Percentiles rank a stretch among this genome's conserved stretches.
phyloP scores from a whole-genome alignment of 257 asterid genomes.

The Primulina huaijiensis region DNA sequence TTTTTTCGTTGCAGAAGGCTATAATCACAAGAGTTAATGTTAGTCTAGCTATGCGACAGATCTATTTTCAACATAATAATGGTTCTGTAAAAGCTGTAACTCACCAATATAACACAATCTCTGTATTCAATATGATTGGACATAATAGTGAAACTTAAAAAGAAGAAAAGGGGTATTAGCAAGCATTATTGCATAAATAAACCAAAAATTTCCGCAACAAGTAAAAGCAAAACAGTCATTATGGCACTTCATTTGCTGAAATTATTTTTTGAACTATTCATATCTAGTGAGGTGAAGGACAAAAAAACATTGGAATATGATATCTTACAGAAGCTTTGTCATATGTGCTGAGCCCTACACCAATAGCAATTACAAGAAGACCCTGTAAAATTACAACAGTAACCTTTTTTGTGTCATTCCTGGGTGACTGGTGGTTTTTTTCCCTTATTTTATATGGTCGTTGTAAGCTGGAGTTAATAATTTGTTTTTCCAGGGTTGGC shows the following conservation, averaged over 20 bases:
- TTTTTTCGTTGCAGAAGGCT: slow-evolving; percentile 75
- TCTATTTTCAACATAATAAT: neutral
- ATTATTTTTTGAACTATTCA: neutral
- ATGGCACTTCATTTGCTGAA: neutral
- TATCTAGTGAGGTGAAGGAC: neutral
- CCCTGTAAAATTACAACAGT: slow-evolving; percentile 38
- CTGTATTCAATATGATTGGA: slow-evolving; percentile 95
- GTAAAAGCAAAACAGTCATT: neutral
- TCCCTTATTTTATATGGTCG: neutral
- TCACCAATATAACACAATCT: slow-evolving; percentile 84
- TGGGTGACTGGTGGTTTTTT: neutral
- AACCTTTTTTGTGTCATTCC: too few species aligned
- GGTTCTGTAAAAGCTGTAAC: slow-evolving; percentile 24
- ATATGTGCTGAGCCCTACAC: slow-evolving; percentile 83
- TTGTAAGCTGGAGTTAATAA: neutral
- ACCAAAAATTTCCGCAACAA: slow-evolving; percentile 9
- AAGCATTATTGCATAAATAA: neutral
- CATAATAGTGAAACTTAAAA: slow-evolving; percentile 71
- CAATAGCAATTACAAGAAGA: slow-evolving; percentile 66
- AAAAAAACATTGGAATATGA: slow-evolving; percentile 16
- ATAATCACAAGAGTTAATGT: slow-evolving; percentile 13
- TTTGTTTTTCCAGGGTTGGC: neutral
- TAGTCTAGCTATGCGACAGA: slow-evolving; percentile 23
- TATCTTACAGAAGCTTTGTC: slow-evolving; percentile 77
- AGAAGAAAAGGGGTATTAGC: slow-evolving; percentile 11